These are phyloP conservation scores for Talaromyces proteolyticus DNA, from an alignment of 495 filamentous ascomycete species.

Conservation along the genomic window DNA sequence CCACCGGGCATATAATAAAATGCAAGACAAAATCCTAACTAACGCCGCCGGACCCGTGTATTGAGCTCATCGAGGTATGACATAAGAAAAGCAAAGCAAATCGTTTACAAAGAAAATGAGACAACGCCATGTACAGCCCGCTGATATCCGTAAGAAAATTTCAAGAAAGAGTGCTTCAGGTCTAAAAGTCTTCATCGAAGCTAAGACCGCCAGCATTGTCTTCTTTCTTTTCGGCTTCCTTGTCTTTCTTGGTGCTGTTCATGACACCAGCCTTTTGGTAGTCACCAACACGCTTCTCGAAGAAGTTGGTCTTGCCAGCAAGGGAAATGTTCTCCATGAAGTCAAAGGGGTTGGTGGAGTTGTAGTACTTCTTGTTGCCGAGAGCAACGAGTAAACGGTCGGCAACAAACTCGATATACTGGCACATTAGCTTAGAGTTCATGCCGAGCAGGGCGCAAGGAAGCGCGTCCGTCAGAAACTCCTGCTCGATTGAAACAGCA, in stretches of 20 bases:
- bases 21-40: conserved; percentile 8
- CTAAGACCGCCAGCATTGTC: conserved; percentile 67
- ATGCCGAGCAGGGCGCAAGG: conserved; percentile 91
- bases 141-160: background rate
- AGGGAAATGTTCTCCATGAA: conserved; percentile 99
- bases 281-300: conserved; percentile 98
- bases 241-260: conserved; percentile 74
- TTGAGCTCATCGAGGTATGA: conserved; percentile 6
- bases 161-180: conserved; percentile 9
- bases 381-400: conserved; percentile 89
- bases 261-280: conserved; percentile 99
- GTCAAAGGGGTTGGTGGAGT: conserved; percentile 93
- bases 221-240: conserved; percentile 48
- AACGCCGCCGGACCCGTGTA: background rate
- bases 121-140: background rate
- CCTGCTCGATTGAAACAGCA: conserved; percentile 91
- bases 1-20: conserved; percentile 9
- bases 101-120: conserved; percentile 8
- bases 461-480: conserved; percentile 95
- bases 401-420: conserved; percentile 99
- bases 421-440: conserved; percentile 96
- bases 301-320: conserved; percentile 99
- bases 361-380: conserved; percentile 90
- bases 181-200: conserved; percentile 97
- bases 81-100: conserved; percentile 3